These are phyloP conservation scores for Barnettozyma salicaria DNA, from an alignment of 805 yeast genomes.

Conservation along the genomic window DNA sequence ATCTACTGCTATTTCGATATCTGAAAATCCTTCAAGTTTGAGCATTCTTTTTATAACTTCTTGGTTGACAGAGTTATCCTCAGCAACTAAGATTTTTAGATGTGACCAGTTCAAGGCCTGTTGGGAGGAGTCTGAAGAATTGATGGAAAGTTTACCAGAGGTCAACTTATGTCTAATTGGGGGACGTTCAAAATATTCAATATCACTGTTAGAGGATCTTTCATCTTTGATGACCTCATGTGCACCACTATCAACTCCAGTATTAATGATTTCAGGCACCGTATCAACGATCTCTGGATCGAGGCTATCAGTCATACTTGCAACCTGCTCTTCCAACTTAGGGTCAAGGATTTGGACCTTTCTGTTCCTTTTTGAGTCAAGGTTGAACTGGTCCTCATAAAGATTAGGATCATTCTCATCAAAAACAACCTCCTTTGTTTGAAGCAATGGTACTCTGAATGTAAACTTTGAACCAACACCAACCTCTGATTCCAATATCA, in stretches of 20 bases:
- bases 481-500: constrained; percentile 63
- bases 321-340: constrained; percentile 2
- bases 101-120: constrained; percentile 19
- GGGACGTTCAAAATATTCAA: not conserved
- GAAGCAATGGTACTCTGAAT: constrained; percentile 71
- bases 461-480: constrained; percentile 84
- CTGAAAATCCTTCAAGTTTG: constrained; percentile 68
- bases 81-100: constrained; percentile 75
- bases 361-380: constrained; percentile 44
- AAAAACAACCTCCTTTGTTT: constrained; percentile 33
- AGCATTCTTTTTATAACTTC: constrained; percentile 90
- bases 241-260: not conserved
- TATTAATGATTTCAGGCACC: too few species aligned
- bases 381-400: constrained; percentile 65
- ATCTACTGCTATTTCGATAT: constrained; percentile 76
- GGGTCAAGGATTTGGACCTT: constrained; percentile 34
- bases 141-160: constrained; percentile 28
- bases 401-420: constrained; percentile 32
- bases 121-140: constrained; percentile 11
- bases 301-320: too few species aligned
- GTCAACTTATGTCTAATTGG: too few species aligned
- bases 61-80: constrained; percentile 90
- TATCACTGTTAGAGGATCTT: not conserved
- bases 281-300: not conserved
- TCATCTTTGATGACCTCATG: not conserved